Evolutionary conservation across 2,329 filamentous ascomycete genomes (phyloP).

Genomic region (Trichoderma arundinaceum): DNA sequence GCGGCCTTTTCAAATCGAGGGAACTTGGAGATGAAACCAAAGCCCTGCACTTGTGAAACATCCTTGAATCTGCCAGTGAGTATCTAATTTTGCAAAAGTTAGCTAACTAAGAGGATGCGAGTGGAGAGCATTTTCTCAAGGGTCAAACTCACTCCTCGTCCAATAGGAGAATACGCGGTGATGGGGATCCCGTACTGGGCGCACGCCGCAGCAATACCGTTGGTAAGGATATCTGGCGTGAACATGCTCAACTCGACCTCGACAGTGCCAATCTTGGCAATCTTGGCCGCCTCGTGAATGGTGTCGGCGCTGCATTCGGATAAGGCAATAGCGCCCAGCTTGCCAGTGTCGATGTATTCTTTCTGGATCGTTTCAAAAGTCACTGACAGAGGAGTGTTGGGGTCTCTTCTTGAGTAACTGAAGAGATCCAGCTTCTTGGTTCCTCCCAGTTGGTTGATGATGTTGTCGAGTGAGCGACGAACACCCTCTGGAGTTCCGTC

Average conservation of each 20-base stretch:
- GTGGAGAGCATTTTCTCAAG: slow-evolving; percentile 25
- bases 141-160: slow-evolving; percentile 40
- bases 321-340: slow-evolving; percentile 58
- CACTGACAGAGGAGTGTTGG: slow-evolving; percentile 50
- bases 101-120: slow-evolving; percentile 10
- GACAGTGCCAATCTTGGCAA: slow-evolving; percentile 53
- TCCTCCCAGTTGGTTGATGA: slow-evolving; percentile 57
- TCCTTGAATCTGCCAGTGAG: slow-evolving; percentile 41
- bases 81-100: slow-evolving; percentile 36
- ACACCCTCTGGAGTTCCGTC: slow-evolving; percentile 61
- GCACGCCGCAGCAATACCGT: slow-evolving; percentile 61
- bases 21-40: slow-evolving; percentile 38
- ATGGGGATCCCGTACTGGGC: slow-evolving; percentile 70
- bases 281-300: slow-evolving; percentile 54
- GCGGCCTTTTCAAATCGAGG: slow-evolving; percentile 68
- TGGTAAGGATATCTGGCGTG: slow-evolving; percentile 53
- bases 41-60: slow-evolving; percentile 36
- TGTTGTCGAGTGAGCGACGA: slow-evolving; percentile 63
- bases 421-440: slow-evolving; percentile 67
- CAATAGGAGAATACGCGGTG: slow-evolving; percentile 63
- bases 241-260: slow-evolving; percentile 62
- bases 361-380: slow-evolving; percentile 52
- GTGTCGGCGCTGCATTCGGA: slow-evolving; percentile 58
- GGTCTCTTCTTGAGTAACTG: slow-evolving; percentile 63
- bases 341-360: slow-evolving; percentile 58